A percentile compares a stretch with the other conserved stretches of the same genome.
Evolutionary conservation across 495 filamentous ascomycete species (phyloP).

Genomic region (Melanomma pulvis-pyrius): DNA sequence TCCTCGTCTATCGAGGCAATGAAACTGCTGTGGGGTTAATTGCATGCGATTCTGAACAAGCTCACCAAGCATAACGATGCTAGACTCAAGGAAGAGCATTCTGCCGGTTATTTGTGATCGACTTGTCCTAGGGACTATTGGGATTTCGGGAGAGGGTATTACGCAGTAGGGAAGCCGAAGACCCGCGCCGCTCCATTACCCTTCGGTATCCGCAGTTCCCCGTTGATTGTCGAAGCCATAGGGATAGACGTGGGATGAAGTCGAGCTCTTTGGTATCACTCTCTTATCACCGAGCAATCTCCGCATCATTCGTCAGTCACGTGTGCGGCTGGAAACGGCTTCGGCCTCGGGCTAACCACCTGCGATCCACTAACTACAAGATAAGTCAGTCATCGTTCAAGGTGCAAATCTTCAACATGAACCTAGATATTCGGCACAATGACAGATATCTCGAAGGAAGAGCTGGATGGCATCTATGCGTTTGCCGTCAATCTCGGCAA

Average conservation of each 20-base stretch:
- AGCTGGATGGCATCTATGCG: slow-evolving; percentile 63
- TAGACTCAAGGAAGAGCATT: slow-evolving; percentile 18
- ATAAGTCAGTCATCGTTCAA: not conserved
- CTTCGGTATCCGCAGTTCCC: not conserved
- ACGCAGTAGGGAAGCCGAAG: not conserved
- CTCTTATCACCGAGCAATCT: slow-evolving; percentile 15
- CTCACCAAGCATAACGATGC: not conserved
- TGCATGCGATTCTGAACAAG: not conserved
- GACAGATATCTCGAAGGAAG: slow-evolving; percentile 39
- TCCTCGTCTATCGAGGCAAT: not conserved
- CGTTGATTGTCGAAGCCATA: not conserved
- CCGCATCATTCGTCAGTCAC: not conserved
- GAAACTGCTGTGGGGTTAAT: not conserved
- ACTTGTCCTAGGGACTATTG: not conserved
- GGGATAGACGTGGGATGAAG: not conserved
- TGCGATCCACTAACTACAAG: not conserved
- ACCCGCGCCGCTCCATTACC: not conserved
- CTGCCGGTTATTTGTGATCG: slow-evolving; percentile 10
- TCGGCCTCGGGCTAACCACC: not conserved
- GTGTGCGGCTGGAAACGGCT: slow-evolving; percentile 11
- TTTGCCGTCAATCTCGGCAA: slow-evolving; percentile 68
- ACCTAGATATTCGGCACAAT: slow-evolving; percentile 14
- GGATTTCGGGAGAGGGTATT: not conserved
- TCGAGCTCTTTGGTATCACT: not conserved
- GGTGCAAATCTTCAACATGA: not conserved